A percentile compares a stretch with the other conserved stretches of the same genome.
These are phyloP conservation scores for Teratosphaeria pseudoeucalypti DNA, from an alignment of 2,329 filamentous ascomycete species.

Conservation along the genomic window DNA sequence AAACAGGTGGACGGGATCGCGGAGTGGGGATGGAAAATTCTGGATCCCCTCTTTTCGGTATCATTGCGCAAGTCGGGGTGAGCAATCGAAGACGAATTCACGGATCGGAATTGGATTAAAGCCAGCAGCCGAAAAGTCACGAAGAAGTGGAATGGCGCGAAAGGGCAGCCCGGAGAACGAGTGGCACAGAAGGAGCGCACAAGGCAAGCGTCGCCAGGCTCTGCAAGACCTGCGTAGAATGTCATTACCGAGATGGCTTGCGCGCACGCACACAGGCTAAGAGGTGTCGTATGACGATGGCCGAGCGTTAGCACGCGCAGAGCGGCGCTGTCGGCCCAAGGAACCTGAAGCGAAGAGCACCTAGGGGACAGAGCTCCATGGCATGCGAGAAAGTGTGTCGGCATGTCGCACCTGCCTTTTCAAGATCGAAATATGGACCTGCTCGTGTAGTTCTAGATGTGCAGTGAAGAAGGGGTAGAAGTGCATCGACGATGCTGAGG, in stretches of 20 bases:
- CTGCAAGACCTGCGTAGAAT: not conserved
- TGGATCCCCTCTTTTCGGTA: slow-evolving; percentile 34
- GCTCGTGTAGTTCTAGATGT: not conserved
- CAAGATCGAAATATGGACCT: not conserved
- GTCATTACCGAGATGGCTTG: too few relatives aligned
- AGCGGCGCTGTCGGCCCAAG: too few relatives aligned
- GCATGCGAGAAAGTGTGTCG: not conserved
- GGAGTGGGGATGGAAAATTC: slow-evolving; percentile 46
- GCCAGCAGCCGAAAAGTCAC: not conserved
- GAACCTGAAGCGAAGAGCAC: not conserved
- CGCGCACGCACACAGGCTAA: too few relatives aligned
- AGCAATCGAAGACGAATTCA: not conserved
- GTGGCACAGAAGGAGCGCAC: not conserved
- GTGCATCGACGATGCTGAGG: not conserved
- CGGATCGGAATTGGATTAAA: not conserved
- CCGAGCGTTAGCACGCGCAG: too few relatives aligned
- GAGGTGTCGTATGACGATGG: too few relatives aligned
- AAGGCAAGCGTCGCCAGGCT: not conserved
- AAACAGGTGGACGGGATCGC: slow-evolving; percentile 45
- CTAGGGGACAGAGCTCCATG: too few relatives aligned
- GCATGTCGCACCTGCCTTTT: not conserved
- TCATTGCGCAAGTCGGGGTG: not conserved
- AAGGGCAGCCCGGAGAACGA: not conserved
- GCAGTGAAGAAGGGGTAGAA: not conserved
- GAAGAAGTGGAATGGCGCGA: not conserved